Base-by-base conservation (phyloP, 495 filamentous ascomycete species). In the Neurospora sp. region DNA sequence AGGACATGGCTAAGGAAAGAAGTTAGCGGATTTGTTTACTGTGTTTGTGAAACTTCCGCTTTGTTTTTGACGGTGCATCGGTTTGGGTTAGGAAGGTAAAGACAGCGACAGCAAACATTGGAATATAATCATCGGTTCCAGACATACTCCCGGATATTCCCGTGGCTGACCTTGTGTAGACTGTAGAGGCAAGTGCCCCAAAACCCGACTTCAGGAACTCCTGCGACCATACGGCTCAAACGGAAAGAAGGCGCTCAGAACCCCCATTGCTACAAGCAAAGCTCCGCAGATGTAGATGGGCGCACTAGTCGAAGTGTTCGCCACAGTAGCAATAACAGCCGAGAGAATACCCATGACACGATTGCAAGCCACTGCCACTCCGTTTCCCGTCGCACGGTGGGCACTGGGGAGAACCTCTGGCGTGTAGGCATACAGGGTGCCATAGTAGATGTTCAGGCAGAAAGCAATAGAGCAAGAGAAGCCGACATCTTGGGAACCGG, bases 311-410 rank as follows among this genome's bases (percentile, higher is more conserved):
- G 72, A 79, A 0, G 90, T 90, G 78, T 91, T 78, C 0, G 88
- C 87, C 37, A 82, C 83, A 13, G 89, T 86, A 0, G 86, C 90
- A 28, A 93, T 86, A 37, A 93, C 82, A 3, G 91, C 90, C 28
- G 86, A 88, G 70, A 93, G 70, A 71, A 93, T 92, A 15, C 91
- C 91, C 90, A 92, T 92, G 74, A 92, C 80, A 19, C 91, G 86
- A 77, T 92, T 92, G 38, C 88, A 86, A 1, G 85, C 90, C 31
- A 92, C 90, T 6, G 89, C 87, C 69, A 93, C 85, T 13, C 91
- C 91, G 75, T 92, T 91, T 28, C 91, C 90, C 3, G 91, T 92
- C 3, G 89, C 90, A 19, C 90, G 84, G 78, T 93, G 90, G 4
- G 89, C 90, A 45, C 88, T 89, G 4, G 90, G 90, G 3, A 93